Evolutionary conservation across 116 monocot genomes (phyloP), one percentile per base, ranked within the genome.

Genomic region (Papilionanthe hybrid): DNA sequence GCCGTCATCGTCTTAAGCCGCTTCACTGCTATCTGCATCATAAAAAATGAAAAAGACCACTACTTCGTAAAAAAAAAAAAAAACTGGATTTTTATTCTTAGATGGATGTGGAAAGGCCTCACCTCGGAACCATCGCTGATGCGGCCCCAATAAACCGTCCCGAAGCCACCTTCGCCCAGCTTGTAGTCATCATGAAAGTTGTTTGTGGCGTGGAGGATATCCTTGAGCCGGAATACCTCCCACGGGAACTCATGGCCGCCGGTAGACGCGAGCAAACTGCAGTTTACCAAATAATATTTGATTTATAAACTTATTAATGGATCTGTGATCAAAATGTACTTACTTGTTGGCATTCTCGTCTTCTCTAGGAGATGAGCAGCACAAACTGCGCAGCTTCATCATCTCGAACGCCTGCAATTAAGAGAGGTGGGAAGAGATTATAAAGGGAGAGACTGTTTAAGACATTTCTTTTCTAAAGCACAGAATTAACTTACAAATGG

Each of bases 101-200:
- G 3, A 53, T 15, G 0, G 13, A 53, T 13, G n/a, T n/a, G n/a
- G n/a, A n/a, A n/a, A n/a, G n/a, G n/a, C 50, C 11, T 75, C 72
- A 79, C 89, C 79, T 89, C 86, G 3, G 43, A 81, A 48, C 89
- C 89, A 42, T 81, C 84, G 79, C 5, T 67, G 41, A 81, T 86
- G 50, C 75, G 75, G 42, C 89, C 89, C 78, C 83, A 79, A 83
- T 89, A 89, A 60, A 89, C 89, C 12, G 83, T 82, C 9, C 89
- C 89, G 72, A 89, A 89, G 29, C 72, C 83, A 56, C 89, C 89
- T 69, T 89, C 89, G 72, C 89, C 86, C 50, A 89, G 81, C 66
- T 86, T 89, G 83, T 86, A 79, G 25, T 81, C 78, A n/a, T 84
- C 79, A 32, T 79, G 78, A 81, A 89, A 86, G 82, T 86, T 86